Evolutionary conservation across 257 asterid species (phyloP), one percentile per base, ranked within the genome.

Genomic region (Nicotiana tomentosiformis): DNA sequence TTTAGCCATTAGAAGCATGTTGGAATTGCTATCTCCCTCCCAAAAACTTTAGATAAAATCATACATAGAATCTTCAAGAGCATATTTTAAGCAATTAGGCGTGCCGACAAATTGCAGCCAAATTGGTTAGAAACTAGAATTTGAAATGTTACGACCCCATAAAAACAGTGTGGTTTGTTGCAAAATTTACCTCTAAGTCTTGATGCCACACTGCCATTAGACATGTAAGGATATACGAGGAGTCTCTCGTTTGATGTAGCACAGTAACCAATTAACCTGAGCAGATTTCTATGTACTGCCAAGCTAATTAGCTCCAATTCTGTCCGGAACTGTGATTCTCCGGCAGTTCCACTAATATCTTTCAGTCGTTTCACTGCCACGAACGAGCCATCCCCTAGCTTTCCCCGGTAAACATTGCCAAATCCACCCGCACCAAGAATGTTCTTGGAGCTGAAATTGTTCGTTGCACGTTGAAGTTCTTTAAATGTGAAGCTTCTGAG

Each of bases 381-480:
- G 18, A 94, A 12, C 0, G 90, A 87, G 29, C 97, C 97, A 29
- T 90, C 92, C 65, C 88, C 93, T 37, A 93, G 43, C 82, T 90
- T 93, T 30, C 98, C 98, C 64, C 88, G 81, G 32, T 96, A 96
- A 7, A 96, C 99, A 72, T 96, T 94, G 53, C 99, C 98, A 64
- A 96, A 96, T 30, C 99, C 99, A 20, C 99, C 99, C 0, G 92
- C 84, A 18, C 99, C 99, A 35, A 96, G 99, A 68, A 96, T 93
- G 88, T 94, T 90, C 88, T 93, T 94, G n/a, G 90, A 58, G 88
- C 97, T 94, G 90, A 94, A 96, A 84, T 88, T 90, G 84, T 88
- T 93, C 0, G 99, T 96, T 10, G 97, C 97, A 9, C 82, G 92
- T 55, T 93, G 99, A 74, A 96, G 94, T 86, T 96, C 99, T 86